phyloP scores from a whole-genome alignment of 768 basidiomycete genomes.

The Tricholoma hemisulphureum region DNA sequence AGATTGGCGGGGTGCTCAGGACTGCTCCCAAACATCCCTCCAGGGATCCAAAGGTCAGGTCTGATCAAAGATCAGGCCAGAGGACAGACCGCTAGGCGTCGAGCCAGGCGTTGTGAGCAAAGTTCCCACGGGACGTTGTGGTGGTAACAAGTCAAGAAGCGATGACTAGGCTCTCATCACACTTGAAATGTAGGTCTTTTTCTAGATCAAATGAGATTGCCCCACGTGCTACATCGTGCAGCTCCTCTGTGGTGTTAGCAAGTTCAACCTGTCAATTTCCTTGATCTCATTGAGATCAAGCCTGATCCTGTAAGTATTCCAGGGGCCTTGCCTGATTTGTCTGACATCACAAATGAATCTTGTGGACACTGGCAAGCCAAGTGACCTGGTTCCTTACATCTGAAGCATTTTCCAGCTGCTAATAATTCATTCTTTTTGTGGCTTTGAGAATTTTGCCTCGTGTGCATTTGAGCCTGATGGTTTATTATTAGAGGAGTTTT shows the following conservation, averaged over 20 bases:
- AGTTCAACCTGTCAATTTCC: no score
- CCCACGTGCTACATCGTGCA: not conserved
- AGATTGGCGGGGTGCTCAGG: no score
- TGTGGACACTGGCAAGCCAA: slow-evolving; percentile 5
- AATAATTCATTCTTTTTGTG: not conserved
- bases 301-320: not conserved
- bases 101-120: no score
- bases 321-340: not conserved
- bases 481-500: not conserved
- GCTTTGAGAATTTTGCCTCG: not conserved
- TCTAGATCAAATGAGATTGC: not conserved
- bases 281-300: not conserved
- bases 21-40: no score
- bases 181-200: not conserved
- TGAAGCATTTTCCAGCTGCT: slow-evolving; percentile 6
- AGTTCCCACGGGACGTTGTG: no score
- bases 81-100: no score
- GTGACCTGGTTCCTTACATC: slow-evolving; percentile 6
- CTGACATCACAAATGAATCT: not conserved
- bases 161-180: no score
- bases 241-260: not conserved
- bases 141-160: no score
- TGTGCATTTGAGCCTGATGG: no score
- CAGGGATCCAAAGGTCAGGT: no score
- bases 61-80: no score